Conservation (phyloP, 2,329 filamentous ascomycete genomes). For the Furcasterigmium sp. region DNA sequence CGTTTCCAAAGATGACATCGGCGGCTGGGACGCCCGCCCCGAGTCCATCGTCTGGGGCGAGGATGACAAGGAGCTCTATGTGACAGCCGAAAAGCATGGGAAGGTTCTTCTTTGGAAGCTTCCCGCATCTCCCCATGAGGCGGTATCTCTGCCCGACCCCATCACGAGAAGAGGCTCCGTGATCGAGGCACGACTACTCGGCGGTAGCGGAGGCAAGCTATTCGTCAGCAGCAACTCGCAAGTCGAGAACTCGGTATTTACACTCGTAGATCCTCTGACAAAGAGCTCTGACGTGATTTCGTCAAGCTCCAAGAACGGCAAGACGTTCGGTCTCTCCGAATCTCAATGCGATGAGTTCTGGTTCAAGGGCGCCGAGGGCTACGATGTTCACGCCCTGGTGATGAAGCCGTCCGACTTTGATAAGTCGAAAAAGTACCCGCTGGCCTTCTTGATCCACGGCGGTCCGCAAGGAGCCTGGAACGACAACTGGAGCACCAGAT, state of each 20-base stretch:
- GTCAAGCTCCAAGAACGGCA: conserved; percentile 61
- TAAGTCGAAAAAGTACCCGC: conserved; percentile 66
- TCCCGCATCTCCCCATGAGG: conserved; percentile 46
- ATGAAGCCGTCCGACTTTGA: conserved; percentile 65
- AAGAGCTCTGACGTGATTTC: conserved; percentile 42
- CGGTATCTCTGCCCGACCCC: conserved; percentile 39
- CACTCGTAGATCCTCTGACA: conserved; percentile 46
- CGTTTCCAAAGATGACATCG: conserved; percentile 55
- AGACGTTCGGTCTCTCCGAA: conserved; percentile 59
- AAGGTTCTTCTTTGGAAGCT: conserved; percentile 57
- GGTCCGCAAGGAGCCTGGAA: conserved; percentile 74
- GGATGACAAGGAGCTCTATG: conserved; percentile 59
- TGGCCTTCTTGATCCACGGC: conserved; percentile 77
- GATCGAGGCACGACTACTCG: conserved; percentile 45
- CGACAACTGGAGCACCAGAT: conserved; percentile 74
- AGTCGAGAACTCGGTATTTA: conserved; percentile 68
- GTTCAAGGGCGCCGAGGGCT: conserved; percentile 56
- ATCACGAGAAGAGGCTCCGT: conserved; percentile 52
- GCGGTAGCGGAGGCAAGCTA: conserved; percentile 38
- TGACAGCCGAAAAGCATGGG: conserved; percentile 69
- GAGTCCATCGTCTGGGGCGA: conserved; percentile 52
- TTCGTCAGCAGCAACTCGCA: conserved; percentile 65
- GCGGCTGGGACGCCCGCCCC: conserved; percentile 55
- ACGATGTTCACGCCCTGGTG: conserved; percentile 65
- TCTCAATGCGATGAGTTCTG: conserved; percentile 64